A percentile compares a stretch with the other conserved stretches of the same genome.
Evolutionary conservation across 1,284 basidiomycete genomes (phyloP).

Genomic region (Sphagnurus paluster): DNA sequence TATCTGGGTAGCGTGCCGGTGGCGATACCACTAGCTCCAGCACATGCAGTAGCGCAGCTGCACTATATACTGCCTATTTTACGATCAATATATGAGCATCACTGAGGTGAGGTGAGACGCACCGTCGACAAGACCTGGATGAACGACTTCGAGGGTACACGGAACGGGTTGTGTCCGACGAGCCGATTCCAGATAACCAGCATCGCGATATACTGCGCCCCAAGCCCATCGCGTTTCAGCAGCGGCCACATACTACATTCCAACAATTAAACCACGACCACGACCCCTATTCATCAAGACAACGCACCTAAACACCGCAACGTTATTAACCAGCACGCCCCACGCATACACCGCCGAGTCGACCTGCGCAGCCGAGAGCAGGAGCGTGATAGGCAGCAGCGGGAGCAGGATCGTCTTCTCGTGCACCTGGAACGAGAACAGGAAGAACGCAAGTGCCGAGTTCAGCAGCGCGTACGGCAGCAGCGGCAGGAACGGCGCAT

Average conservation of each 20-base stretch:
- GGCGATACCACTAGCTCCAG: slow-evolving; percentile 63
- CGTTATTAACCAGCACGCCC: slow-evolving; percentile 80
- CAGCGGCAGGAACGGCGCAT: slow-evolving; percentile 57
- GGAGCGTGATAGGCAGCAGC: slow-evolving; percentile 79
- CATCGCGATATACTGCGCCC: slow-evolving; percentile 68
- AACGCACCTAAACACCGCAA: slow-evolving; percentile 84
- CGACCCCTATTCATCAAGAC: no score
- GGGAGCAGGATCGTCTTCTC: slow-evolving; percentile 93
- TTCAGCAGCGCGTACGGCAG: slow-evolving; percentile 72
- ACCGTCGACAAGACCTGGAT: slow-evolving; percentile 61
- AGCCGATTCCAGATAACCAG: slow-evolving; percentile 79
- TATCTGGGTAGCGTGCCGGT: slow-evolving; percentile 78
- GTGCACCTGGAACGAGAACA: slow-evolving; percentile 96
- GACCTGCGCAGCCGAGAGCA: slow-evolving; percentile 64
- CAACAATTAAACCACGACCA: neutral
- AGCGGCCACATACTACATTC: slow-evolving; percentile 84
- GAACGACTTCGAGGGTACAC: slow-evolving; percentile 19
- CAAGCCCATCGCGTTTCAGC: slow-evolving; percentile 78
- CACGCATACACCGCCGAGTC: slow-evolving; percentile 74
- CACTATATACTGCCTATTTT: slow-evolving; percentile 61
- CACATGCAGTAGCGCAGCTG: slow-evolving; percentile 59
- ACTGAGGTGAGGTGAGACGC: slow-evolving; percentile 21
- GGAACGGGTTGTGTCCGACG: slow-evolving; percentile 74
- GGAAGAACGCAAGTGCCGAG: slow-evolving; percentile 85
- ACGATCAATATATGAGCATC: neutral